Percentiles rank a stretch among this genome's conserved stretches.
These are phyloP conservation scores for Podila epigama DNA, from an alignment of 192 early-diverging fungal genomes.

Conservation along the genomic window DNA sequence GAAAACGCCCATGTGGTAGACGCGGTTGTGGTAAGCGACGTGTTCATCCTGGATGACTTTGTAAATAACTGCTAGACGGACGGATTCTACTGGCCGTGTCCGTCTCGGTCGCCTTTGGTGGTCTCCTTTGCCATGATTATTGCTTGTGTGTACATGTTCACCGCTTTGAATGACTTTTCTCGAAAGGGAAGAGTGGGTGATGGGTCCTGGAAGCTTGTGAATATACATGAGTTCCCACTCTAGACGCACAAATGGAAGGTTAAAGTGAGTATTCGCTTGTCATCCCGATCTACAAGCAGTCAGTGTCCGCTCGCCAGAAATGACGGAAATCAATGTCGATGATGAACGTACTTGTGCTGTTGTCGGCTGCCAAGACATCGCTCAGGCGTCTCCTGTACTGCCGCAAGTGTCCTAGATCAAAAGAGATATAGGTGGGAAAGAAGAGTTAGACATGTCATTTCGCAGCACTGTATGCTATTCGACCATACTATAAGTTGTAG, in stretches of 20 bases:
- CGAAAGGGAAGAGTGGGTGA: constrained; percentile 32
- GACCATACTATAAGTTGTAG: neutral
- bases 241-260: neutral
- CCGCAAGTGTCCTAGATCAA: constrained; percentile 19
- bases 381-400: constrained; percentile 27
- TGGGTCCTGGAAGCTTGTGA: constrained; percentile 30
- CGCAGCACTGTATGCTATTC: neutral
- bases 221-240: constrained; percentile 45
- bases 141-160: neutral
- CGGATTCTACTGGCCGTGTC: too few relatives aligned
- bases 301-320: neutral
- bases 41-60: constrained; percentile 31
- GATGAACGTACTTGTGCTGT: constrained; percentile 8
- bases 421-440: neutral
- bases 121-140: too few relatives aligned
- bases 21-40: constrained; percentile 21
- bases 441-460: neutral
- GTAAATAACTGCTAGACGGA: constrained; percentile 27
- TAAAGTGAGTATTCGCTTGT: neutral
- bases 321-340: neutral
- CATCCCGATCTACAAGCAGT: neutral
- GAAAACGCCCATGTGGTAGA: constrained; percentile 35
- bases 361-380: constrained; percentile 11
- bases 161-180: constrained; percentile 4
- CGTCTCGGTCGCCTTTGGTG: too few relatives aligned